Conservation (phyloP, 1,139 yeast species). For the Yamadazyma buinensis region DNA sequence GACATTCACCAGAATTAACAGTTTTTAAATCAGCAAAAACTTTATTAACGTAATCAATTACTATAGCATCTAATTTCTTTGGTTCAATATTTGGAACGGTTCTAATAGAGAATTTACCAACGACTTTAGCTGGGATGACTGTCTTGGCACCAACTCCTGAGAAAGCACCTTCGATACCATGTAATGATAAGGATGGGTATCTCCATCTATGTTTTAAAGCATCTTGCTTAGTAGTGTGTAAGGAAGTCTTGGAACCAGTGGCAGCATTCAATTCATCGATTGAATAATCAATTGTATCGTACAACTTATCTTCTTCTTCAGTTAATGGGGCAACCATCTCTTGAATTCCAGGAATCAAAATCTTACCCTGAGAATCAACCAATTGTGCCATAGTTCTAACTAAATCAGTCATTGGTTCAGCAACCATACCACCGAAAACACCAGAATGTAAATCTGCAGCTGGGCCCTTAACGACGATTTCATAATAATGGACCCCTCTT, state of each 20-base stretch:
- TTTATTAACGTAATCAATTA: conserved; percentile 63
- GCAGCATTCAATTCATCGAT: conserved; percentile 84
- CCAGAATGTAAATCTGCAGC: conserved; percentile 98
- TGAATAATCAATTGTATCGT: conserved; percentile 82
- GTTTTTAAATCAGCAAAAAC: conserved; percentile 67
- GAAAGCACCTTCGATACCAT: conserved; percentile 98
- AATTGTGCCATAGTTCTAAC: conserved; percentile 69
- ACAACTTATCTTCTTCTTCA: conserved; percentile 68
- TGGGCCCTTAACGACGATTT: conserved; percentile 79
- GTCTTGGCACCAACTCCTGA: conserved; percentile 95
- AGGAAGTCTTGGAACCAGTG: conserved; percentile 79
- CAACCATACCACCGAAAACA: conserved; percentile 93
- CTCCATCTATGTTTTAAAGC: conserved; percentile 98
- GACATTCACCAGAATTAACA: conserved; percentile 69
- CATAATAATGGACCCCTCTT: conserved; percentile 95
- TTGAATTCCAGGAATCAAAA: conserved; percentile 78
- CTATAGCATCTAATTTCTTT: conserved; percentile 71
- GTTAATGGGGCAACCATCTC: conserved; percentile 97
- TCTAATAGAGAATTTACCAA: conserved; percentile 93
- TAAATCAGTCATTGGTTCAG: conserved; percentile 97
- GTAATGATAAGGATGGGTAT: conserved; percentile 91
- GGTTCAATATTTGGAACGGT: conserved; percentile 94
- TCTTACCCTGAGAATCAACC: conserved; percentile 79
- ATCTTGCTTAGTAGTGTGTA: conserved; percentile 73
- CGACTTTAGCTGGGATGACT: conserved; percentile 92